These are phyloP conservation scores for Nyctanthes arbortristis DNA, from an alignment of 257 asterid species.

Conservation along the genomic window DNA sequence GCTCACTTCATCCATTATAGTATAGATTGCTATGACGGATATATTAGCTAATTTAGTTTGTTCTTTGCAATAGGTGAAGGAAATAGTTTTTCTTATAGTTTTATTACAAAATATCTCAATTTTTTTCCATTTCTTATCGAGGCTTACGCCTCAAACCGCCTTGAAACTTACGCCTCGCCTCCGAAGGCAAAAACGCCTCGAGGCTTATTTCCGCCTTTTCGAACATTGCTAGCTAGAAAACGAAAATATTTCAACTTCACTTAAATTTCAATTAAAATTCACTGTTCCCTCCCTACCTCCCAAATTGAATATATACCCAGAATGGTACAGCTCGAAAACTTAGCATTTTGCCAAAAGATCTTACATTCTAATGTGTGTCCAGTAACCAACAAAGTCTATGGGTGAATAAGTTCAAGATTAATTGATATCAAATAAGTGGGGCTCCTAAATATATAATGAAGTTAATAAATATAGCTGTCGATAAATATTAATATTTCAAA, in stretches of 20 bases:
- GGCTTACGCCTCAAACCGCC: too few species aligned
- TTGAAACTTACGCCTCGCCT: too few species aligned
- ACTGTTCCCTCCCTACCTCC: neutral
- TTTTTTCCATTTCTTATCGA: too few species aligned
- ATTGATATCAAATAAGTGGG: neutral
- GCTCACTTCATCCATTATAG: too few species aligned
- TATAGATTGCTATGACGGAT: too few species aligned
- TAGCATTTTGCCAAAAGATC: slow-evolving; percentile 12
- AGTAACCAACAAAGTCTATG: neutral
- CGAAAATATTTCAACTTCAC: neutral
- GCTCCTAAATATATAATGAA: neutral
- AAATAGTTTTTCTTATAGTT: too few species aligned
- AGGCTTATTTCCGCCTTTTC: too few species aligned
- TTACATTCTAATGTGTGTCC: neutral
- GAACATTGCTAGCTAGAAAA: slow-evolving; percentile 2
- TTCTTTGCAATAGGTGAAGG: too few species aligned
- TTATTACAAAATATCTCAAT: too few species aligned
- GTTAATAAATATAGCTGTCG: neutral
- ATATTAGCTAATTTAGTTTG: too few species aligned
- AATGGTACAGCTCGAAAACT: slow-evolving; percentile 5
- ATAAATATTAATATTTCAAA: neutral
- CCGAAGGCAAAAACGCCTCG: too few species aligned
- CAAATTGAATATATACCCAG: neutral
- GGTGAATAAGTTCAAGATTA: neutral
- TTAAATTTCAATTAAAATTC: slow-evolving; percentile 16